A percentile compares a stretch with the other conserved stretches of the same genome.
Conservation (phyloP, 305 asterid genomes). For the Rubia balearica region DNA sequence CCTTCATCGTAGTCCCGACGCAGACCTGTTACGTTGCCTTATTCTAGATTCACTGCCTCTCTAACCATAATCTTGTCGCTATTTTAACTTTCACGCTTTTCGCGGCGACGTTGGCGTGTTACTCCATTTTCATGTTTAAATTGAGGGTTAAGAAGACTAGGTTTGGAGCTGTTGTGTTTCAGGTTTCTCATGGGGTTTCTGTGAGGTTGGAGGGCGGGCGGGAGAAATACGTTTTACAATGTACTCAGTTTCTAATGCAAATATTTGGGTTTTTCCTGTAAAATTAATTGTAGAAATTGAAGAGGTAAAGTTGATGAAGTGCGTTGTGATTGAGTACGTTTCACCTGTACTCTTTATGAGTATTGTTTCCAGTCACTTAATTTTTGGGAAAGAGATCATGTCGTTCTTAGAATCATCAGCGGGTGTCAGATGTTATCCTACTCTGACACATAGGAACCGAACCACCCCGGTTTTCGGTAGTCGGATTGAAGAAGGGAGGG, state of each 20-base stretch:
- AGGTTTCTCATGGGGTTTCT: slow-evolving; percentile 66
- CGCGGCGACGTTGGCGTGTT: slow-evolving; percentile 39
- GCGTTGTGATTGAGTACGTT: slow-evolving; percentile 69
- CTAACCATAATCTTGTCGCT: too few species aligned
- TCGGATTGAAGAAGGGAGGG: too few species aligned
- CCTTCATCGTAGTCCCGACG: slow-evolving; percentile 35
- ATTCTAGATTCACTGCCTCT: slow-evolving; percentile 44
- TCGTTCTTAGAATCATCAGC: too few species aligned
- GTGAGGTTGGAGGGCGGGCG: slow-evolving; percentile 54
- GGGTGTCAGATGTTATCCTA: too few species aligned
- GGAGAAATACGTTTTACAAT: slow-evolving; percentile 51
- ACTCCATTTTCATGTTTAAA: slow-evolving; percentile 54
- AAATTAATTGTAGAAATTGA: slow-evolving; percentile 33
- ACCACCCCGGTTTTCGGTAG: too few species aligned
- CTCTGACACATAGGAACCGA: too few species aligned
- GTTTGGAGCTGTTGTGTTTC: slow-evolving; percentile 43
- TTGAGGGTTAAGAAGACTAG: slow-evolving; percentile 36
- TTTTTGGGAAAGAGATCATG: slow-evolving; percentile 75
- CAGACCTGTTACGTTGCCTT: slow-evolving; percentile 67
- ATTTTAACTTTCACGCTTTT: slow-evolving; percentile 46
- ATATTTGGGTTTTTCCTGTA: slow-evolving; percentile 63
- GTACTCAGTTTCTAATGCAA: slow-evolving; percentile 54
- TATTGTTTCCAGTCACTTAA: slow-evolving; percentile 46
- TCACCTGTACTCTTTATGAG: slow-evolving; percentile 47
- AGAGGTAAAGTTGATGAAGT: slow-evolving; percentile 64